Percentiles rank a stretch among this genome's conserved stretches.
phyloP scores from a whole-genome alignment of 495 filamentous ascomycete species.

The Usnea hakonensis region DNA sequence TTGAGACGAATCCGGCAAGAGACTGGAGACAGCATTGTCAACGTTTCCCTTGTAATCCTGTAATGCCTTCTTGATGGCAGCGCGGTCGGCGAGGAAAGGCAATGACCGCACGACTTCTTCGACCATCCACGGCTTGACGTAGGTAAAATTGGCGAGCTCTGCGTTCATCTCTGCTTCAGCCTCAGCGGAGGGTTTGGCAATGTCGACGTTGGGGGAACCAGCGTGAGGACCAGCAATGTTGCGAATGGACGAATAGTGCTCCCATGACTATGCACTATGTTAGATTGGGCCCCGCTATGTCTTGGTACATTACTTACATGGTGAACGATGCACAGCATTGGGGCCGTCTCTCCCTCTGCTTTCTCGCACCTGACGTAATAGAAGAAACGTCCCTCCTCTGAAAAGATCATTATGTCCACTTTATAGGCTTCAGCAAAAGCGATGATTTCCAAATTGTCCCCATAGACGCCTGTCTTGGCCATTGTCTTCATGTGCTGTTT shows the following conservation, averaged over 20 bases:
- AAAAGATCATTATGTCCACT: constrained; percentile 58
- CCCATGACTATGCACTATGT: constrained; percentile 43
- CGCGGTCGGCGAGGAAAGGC: constrained; percentile 47
- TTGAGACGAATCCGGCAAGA: constrained; percentile 46
- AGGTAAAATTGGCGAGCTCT: constrained; percentile 34
- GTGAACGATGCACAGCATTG: constrained; percentile 58
- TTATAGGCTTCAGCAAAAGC: constrained; percentile 59
- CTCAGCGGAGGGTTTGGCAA: constrained; percentile 23
- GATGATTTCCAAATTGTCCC: constrained; percentile 63
- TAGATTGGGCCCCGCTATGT: constrained; percentile 15
- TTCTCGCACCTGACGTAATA: constrained; percentile 39
- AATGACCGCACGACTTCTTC: constrained; percentile 50
- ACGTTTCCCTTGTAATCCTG: constrained; percentile 55
- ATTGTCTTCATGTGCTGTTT: constrained; percentile 54
- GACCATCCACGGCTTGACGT: constrained; percentile 54
- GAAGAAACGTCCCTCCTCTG: constrained; percentile 38
- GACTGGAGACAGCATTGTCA: constrained; percentile 48
- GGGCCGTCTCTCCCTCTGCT: constrained; percentile 23
- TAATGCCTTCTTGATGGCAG: constrained; percentile 49
- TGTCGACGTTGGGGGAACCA: constrained; percentile 43
- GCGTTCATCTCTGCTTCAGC: constrained; percentile 26
- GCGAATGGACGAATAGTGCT: constrained; percentile 71
- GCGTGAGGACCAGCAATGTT: constrained; percentile 52
- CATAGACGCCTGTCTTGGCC: constrained; percentile 56
- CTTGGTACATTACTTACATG: constrained; percentile 46